Evolutionary conservation across 164 flowering plant genomes (phyloP), one percentile per base, ranked within the genome.

Genomic region (Chimonanthus praecox): DNA sequence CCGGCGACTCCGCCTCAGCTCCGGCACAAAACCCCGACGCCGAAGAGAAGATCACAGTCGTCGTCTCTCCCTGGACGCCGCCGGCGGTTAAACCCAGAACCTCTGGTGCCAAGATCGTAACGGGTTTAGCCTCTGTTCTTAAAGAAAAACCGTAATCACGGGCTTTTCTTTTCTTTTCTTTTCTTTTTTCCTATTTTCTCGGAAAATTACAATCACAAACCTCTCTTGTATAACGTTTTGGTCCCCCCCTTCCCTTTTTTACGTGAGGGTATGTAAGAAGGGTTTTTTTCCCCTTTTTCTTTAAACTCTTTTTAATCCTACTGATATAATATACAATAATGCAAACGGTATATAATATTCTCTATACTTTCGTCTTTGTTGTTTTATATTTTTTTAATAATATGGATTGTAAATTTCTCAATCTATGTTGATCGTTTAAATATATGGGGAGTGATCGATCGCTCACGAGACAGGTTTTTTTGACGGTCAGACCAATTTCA

Each of bases 111-210:
- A 86, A 82, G 81, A 64, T 87, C 13, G 85, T 85, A 2, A 82
- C 90, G 54, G 97, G 97, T 70, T 82, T 92, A 76, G 89, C 94
- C 47, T 89, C 92, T 1, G 82, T 88, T 49, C 80, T 89, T 58
- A 78, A 82, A 62, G 87, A 87, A 60, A 76, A 87, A 74, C 80
- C 84, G 48, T 74, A 74, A 83, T 67, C 46, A 62, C 60, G 51
- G n/a, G 21, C 71, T 43, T 65, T 43, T 65, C 13, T 65, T 13
- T 65, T 44, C 71, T 43, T 65, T 43, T 65, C 13, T 65, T 13
- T 65, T 44, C 11, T 65, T 2, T 10, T 0, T 0, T 45, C 46
- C 44, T 65, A 7, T 65, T 43, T 15, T 15, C 45, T 65, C 15
- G 15, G 5, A 44, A 65, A 62, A 62, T 62, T 18, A 62, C 16